Evolutionary conservation across 106 monocot species (phyloP), one percentile per base, ranked within the genome.

Genomic region (Dactylorhiza incarnata): DNA sequence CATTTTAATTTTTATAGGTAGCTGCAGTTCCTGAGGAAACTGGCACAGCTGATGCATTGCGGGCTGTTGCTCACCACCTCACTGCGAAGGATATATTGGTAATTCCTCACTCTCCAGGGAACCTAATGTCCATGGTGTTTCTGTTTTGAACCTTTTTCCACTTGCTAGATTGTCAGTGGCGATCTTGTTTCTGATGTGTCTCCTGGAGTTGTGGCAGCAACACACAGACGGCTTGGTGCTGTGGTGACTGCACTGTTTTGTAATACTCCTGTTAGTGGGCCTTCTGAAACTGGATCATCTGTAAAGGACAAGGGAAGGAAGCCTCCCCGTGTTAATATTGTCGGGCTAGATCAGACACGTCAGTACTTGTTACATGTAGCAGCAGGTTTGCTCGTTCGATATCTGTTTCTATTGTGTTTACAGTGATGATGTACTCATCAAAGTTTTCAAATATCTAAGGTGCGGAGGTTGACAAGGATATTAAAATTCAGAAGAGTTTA

Each of bases 221-320:
- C 94, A 83, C 99, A 99, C 72, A 89, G 99, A 83, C 87, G 91
- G 79, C 86, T 94, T 83, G 91, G 88, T 86, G 95, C 99, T 71
- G 89, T 72, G 58, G 87, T 99, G 80, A 99, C 99, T 76, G 78
- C 91, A 69, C 73, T 99, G 23, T 76, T 99, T 19, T 99, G 99
- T 84, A 49, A 77, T 74, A 73, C 87, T 80, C 99, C 99, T 68
- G 73, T 89, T 61, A 99, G 88, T 76, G 99, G 91, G 25, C 75
- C 89, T 76, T 79, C 89, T 51, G 99, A 99, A 77, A 53, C 84
- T 81, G 90, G 85, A 76, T 76, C 91, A 43, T 84, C 87, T 79
- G 85, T 84, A 72, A 99, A 91, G 80, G 94, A 99, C 77, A 99
- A 99, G 76, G 88, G 87, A 55, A 94, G 90, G 73, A 99, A 99